Conservation (phyloP, 2,329 filamentous ascomycete genomes). For the Xylariaceae sp. region DNA sequence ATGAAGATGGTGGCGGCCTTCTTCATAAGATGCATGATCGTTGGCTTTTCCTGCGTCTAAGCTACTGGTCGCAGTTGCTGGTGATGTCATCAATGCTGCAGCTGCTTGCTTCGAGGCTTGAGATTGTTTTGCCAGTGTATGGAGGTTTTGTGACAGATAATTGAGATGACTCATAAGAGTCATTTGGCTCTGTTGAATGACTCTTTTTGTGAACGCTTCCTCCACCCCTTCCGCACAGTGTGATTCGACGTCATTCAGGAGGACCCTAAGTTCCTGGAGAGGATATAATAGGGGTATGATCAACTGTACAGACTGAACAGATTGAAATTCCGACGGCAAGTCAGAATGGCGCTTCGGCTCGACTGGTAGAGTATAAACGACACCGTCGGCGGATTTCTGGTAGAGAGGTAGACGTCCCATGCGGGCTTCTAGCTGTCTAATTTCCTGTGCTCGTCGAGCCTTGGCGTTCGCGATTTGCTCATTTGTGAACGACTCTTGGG, state of each 20-base stretch:
- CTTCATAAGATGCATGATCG: slow-evolving; percentile 17
- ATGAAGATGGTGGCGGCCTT: slow-evolving; percentile 61
- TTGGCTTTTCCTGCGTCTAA: background rate
- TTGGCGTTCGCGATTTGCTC: slow-evolving; percentile 61
- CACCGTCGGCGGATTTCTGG: slow-evolving; percentile 64
- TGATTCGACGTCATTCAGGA: slow-evolving; percentile 60
- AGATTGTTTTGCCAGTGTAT: slow-evolving; percentile 57
- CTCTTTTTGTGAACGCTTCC: slow-evolving; percentile 58
- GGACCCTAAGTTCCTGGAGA: slow-evolving; percentile 60
- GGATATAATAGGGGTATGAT: slow-evolving; percentile 70
- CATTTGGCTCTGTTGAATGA: slow-evolving; percentile 52
- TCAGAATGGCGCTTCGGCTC: slow-evolving; percentile 58
- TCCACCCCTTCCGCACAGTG: slow-evolving; percentile 60
- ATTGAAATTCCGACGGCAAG: slow-evolving; percentile 57
- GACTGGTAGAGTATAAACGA: slow-evolving; percentile 66
- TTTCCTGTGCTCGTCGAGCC: slow-evolving; percentile 59
- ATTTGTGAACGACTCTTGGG: slow-evolving; percentile 47
- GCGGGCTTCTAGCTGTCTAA: slow-evolving; percentile 69
- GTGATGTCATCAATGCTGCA: background rate
- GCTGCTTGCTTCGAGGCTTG: slow-evolving; percentile 13
- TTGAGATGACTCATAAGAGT: slow-evolving; percentile 72
- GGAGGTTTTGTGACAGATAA: slow-evolving; percentile 67
- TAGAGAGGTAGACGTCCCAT: slow-evolving; percentile 66
- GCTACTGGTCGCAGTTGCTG: background rate
- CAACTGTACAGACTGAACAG: slow-evolving; percentile 61